phyloP scores from a whole-genome alignment of 2,329 filamentous ascomycete genomes.

The Knoxdaviesia capensis region DNA sequence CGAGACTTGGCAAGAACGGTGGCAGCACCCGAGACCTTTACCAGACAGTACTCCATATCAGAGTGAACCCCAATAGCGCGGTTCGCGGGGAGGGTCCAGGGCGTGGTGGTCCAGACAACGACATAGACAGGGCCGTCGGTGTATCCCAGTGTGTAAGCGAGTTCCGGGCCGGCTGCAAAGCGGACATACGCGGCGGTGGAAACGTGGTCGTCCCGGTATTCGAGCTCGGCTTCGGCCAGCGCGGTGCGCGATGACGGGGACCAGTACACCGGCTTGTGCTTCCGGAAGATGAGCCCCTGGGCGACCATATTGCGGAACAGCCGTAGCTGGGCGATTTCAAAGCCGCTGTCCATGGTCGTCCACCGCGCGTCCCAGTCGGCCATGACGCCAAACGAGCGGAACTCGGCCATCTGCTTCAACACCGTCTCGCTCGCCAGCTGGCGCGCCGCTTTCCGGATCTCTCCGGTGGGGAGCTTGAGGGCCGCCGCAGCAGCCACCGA shows the following conservation, averaged over 20 bases:
- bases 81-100: constrained; percentile 92
- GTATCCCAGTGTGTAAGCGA: background rate
- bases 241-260: constrained; percentile 61
- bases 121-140: constrained; percentile 38
- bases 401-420: constrained; percentile 51
- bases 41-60: constrained; percentile 52
- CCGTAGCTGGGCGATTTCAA: constrained; percentile 54
- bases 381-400: constrained; percentile 59
- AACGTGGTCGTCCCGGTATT: constrained; percentile 58
- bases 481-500: constrained; percentile 10
- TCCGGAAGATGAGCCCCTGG: constrained; percentile 54
- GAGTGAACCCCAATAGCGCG: constrained; percentile 66
- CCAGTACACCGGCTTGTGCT: constrained; percentile 75
- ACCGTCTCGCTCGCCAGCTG: constrained; percentile 49
- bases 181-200: constrained; percentile 61
- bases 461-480: constrained; percentile 27
- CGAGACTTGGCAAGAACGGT: constrained; percentile 35
- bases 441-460: constrained; percentile 43
- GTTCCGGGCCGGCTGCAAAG: constrained; percentile 35
- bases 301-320: constrained; percentile 60
- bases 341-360: constrained; percentile 59
- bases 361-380: constrained; percentile 60
- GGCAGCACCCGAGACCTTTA: constrained; percentile 38
- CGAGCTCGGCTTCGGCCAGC: constrained; percentile 66
- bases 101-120: constrained; percentile 97